Evolutionary conservation across 2,329 filamentous ascomycete genomes (phyloP), one percentile per base, ranked within the genome.

Genomic region (Cladosporium sp.): DNA sequence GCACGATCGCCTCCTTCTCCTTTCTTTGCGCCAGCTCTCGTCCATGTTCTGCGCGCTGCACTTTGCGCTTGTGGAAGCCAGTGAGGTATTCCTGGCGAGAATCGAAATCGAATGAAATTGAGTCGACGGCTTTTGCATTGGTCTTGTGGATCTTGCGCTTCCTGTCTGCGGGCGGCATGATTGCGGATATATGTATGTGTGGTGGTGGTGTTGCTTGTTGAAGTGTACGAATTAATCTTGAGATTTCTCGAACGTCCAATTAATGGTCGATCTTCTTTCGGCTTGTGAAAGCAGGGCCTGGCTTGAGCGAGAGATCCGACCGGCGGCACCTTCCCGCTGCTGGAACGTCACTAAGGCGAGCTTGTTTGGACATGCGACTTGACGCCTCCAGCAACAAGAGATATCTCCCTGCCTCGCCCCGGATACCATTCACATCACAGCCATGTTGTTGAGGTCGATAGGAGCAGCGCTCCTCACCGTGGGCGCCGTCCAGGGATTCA

Each of bases 51-150:
- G 89, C 88, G 44, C 95, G 87, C 77, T 92, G 90, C 63, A 91
- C 81, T 79, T 97, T 98, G 78, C 95, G 90, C 84, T 98, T 99
- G 83, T 94, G 93, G 80, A 99, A 99, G 2, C 95, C 95, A 0
- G 93, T 97, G 66, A 99, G 84, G 76, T 92, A 99, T 75, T 98
- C 93, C 70, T 90, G 83, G 70, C 95, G 89, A 55, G 91, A 91
- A 68, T 85, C 84, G 68, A 85, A 81, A 80, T 99, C 93, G 80
- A 98, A 99, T 62, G 83, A 87, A 78, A 99, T 90, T 77, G 96
- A 92, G 75, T 93, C 61, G 10, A 64, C 76, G 87, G 88, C 73
- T 88, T 68, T 60, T 5, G 41, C 47, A 32, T 65, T 58, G 44
- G 54, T 64, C 24, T 57, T 51, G 47, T 57, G 55, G 18, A 60